Percentiles rank a stretch among this genome's conserved stretches.
These are phyloP conservation scores for Termitomyces sp. DNA, from an alignment of 768 basidiomycete species.

Conservation along the genomic window DNA sequence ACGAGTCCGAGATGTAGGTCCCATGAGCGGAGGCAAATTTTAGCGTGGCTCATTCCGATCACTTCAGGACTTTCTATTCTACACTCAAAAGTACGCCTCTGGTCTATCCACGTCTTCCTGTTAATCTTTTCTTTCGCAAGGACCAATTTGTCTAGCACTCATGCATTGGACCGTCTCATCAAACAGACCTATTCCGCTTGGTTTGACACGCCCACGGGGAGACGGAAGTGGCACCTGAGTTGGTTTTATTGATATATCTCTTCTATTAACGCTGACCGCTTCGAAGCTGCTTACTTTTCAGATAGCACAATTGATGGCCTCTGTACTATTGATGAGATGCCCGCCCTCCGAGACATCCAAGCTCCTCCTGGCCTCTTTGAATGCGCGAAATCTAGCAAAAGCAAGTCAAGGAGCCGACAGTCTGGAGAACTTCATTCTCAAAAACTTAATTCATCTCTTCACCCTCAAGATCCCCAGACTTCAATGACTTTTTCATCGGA, in stretches of 20 bases:
- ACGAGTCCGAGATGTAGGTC: slow-evolving; percentile 71
- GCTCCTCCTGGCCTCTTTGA: slow-evolving; percentile 67
- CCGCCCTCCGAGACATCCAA: slow-evolving; percentile 48
- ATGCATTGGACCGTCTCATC: slow-evolving; percentile 62
- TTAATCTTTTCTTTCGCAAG: slow-evolving; percentile 6
- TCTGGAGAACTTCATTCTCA: slow-evolving; percentile 26
- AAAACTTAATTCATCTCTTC: background rate
- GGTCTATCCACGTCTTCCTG: slow-evolving; percentile 21
- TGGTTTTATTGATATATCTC: slow-evolving; percentile 19
- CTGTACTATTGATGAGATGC: slow-evolving; percentile 65
- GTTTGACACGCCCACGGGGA: slow-evolving; percentile 58
- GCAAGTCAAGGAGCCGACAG: slow-evolving; percentile 42
- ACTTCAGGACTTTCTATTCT: slow-evolving; percentile 74
- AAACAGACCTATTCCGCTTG: slow-evolving; percentile 85
- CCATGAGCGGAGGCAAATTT: slow-evolving; percentile 8
- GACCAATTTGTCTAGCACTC: slow-evolving; percentile 30
- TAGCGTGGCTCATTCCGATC: slow-evolving; percentile 9
- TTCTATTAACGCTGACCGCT: slow-evolving; percentile 6
- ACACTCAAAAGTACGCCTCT: slow-evolving; percentile 66
- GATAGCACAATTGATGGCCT: slow-evolving; percentile 69
- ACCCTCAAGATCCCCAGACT: background rate
- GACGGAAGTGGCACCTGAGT: slow-evolving; percentile 84
- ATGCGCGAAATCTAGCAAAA: slow-evolving; percentile 58
- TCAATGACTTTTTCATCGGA: slow-evolving; percentile 18
- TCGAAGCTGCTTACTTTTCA: slow-evolving; percentile 76